Conservation (phyloP, 1,139 yeast genomes). For the Suhomyces yuchorum region DNA sequence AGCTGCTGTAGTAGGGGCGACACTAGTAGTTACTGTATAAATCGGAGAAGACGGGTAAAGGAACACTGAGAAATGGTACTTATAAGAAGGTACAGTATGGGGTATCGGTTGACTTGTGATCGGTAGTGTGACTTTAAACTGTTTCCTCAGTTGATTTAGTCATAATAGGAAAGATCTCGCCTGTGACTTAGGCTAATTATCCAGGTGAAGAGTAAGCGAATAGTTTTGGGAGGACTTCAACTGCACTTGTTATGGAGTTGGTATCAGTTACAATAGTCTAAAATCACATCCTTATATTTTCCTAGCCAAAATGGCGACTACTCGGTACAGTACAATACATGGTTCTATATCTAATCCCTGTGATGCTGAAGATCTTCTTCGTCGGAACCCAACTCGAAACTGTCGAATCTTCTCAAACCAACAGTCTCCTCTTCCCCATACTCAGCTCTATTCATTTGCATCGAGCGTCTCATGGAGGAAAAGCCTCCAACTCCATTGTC, state of each 20-base stretch:
- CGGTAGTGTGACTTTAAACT: too few relatives aligned
- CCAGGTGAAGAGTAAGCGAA: too few relatives aligned
- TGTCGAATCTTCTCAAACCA: conserved; percentile 63
- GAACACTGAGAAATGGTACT: too few relatives aligned
- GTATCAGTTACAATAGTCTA: not conserved
- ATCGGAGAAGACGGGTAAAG: too few relatives aligned
- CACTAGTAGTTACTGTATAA: too few relatives aligned
- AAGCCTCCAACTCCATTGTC: conserved; percentile 84
- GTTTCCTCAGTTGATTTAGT: too few relatives aligned
- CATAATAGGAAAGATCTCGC: too few relatives aligned
- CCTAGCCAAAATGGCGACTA: not conserved
- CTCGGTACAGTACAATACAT: conserved; percentile 4
- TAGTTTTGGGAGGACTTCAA: too few relatives aligned
- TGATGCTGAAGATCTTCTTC: conserved; percentile 24
- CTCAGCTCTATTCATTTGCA: conserved; percentile 63
- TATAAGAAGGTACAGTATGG: too few relatives aligned
- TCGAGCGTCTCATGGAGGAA: conserved; percentile 57
- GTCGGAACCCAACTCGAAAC: conserved; percentile 57
- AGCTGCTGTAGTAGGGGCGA: not conserved
- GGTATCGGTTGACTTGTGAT: too few relatives aligned
- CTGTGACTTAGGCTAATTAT: too few relatives aligned
- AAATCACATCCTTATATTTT: not conserved
- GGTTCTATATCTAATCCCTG: conserved; percentile 4
- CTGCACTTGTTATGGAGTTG: too few relatives aligned
- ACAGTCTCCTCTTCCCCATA: conserved; percentile 53